Percentiles rank a stretch among this genome's conserved stretches.
Conservation (phyloP, 2,329 filamentous ascomycete genomes). For the Diaporthe citri region DNA sequence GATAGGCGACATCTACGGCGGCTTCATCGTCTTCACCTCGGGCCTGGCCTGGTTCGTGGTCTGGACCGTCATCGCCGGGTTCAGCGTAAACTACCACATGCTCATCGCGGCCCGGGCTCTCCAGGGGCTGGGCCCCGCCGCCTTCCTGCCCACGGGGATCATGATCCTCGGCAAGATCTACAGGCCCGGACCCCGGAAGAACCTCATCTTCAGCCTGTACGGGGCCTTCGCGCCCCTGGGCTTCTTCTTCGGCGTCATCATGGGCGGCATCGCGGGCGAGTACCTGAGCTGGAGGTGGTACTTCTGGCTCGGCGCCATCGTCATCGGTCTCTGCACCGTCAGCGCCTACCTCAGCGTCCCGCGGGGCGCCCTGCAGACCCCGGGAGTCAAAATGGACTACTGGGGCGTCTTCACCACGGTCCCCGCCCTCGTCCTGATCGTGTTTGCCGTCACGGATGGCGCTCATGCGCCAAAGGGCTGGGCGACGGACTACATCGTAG, state of each 20-base stretch:
- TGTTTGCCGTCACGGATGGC: slow-evolving; percentile 81
- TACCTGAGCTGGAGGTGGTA: slow-evolving; percentile 76
- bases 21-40: slow-evolving; percentile 69
- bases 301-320: slow-evolving; percentile 72
- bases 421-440: slow-evolving; percentile 75
- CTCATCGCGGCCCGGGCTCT: slow-evolving; percentile 80
- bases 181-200: slow-evolving; percentile 78
- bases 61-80: slow-evolving; percentile 79
- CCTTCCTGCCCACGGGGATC: slow-evolving; percentile 77
- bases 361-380: slow-evolving; percentile 43
- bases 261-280: slow-evolving; percentile 73
- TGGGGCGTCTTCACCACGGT: slow-evolving; percentile 71
- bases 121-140: slow-evolving; percentile 80
- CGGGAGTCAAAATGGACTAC: slow-evolving; percentile 73
- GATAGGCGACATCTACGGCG: slow-evolving; percentile 73
- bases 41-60: slow-evolving; percentile 74
- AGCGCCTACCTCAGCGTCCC: slow-evolving; percentile 58
- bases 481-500: slow-evolving; percentile 79
- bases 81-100: slow-evolving; percentile 76
- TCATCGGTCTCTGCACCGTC: slow-evolving; percentile 60
- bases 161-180: slow-evolving; percentile 78
- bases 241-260: slow-evolving; percentile 75
- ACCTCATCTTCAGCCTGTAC: slow-evolving; percentile 72
- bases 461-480: slow-evolving; percentile 77
- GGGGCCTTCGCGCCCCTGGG: slow-evolving; percentile 69